Evolutionary conservation across 345 rosid genomes (phyloP), one percentile per base, ranked within the genome.

Genomic region (Eucalyptus regnans): DNA sequence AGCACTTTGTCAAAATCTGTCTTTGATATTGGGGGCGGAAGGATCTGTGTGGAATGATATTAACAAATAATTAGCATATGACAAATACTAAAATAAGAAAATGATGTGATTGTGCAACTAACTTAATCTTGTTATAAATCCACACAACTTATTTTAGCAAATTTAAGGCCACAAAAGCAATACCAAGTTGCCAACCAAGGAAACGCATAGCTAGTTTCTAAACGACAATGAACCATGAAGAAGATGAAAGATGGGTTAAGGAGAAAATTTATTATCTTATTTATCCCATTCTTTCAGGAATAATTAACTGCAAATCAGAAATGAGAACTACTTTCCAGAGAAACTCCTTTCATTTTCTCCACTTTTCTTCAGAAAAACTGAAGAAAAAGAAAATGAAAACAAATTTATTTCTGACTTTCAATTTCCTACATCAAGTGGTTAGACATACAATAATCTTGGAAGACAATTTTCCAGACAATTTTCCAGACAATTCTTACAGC

Each of bases 1-100:
- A 97, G 98, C 79, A 97, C 99, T 91, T 97, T 96, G 31, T 97
- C 99, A 89, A 97, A 97, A 94, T 97, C 99, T 31, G 93, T 92
- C 94, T 92, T 95, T 2, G 94, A 89, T 87, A 97, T 97, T 0
- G 98, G 98, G 25, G 99, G 99, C 86, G 99, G 99, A 89, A 96
- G 96, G 90, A 97, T 96, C 99, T 97, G 96, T 91, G 64, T 41
- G 25, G 27, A 37, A 76, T 76, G 27, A 76, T 76, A 76, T 76
- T 23, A 76, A 37, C 48, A 76, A 71, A 71, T 10, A 33, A 17
- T 71, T 71, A 71, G 27, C 84, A 37, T 20, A 76, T 4, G 5
- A 20, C 44, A 71, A 71, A 9, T 37, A 71, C 83, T 41, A 76
- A 41, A 76, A 76, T 76, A 37, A 22, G 7, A 76, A 20, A 37